Evolutionary conservation across 176 grass and related monocot genomes (phyloP), one percentile per base, ranked within the genome.

Genomic region (Cocos nucifera): DNA sequence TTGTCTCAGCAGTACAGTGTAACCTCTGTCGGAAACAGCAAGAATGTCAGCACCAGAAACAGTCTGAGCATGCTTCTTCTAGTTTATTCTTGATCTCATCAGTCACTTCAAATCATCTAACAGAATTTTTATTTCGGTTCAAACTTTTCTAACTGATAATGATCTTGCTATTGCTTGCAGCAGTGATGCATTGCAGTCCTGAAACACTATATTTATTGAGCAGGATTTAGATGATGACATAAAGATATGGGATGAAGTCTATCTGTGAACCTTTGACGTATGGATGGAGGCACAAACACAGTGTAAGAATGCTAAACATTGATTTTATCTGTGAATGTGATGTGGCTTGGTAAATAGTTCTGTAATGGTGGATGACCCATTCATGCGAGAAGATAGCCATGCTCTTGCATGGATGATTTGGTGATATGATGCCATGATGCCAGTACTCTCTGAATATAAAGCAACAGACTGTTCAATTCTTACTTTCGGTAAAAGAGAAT

Each of bases 181-280:
- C 66, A 94, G 68, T 4, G 89, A 88, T 32, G 84, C 89, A 74
- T 94, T 75, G 2, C 84, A 88, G 22, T 84, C 89, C 81, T 95
- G 78, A 69, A 88, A 74, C 8, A 8, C 25, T 7, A 30, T 17
- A 61, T 61, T 3, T 28, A 61, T 39, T 61, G 58, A 39, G 29
- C 58, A 61, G 29, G 58, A 61, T 61, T 39, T n/a, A 18, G 7
- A 61, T 19, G 22, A 61, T 44, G 35, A 44, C 35, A 44, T 14
- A 30, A 30, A 30, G 28, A 32, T 60, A 60, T 16, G 28, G 17
- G 6, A 61, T 29, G 16, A 61, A 30, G 27, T 35, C 15, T 61
- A 17, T 19, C 17, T 17, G 26, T 15, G 4, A 29, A 61, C 58
- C 12, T 28, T 3, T 17, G 15, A 61, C 54, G 10, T 56, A 17